These are phyloP conservation scores for Sporothrix globosa DNA, from an alignment of 2,329 filamentous ascomycete species.

Conservation along the genomic window DNA sequence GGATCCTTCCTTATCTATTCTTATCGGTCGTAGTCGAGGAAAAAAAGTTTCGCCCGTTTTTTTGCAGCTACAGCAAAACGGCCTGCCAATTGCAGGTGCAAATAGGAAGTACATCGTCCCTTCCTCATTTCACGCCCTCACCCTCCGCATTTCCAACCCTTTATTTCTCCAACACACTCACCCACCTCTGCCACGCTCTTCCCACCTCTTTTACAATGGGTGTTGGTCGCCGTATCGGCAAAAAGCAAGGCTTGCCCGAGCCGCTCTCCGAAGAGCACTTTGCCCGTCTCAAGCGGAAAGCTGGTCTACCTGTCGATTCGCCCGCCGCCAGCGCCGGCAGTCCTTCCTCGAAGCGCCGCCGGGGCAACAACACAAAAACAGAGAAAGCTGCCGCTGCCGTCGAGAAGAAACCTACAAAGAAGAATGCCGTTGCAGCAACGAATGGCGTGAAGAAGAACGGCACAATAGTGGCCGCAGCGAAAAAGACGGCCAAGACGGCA, in stretches of 20 bases:
- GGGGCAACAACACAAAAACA: conserved; percentile 42
- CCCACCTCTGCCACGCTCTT: neutral
- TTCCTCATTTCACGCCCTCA: neutral
- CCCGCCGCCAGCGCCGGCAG: conserved; percentile 50
- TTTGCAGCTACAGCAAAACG: neutral
- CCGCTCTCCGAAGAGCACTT: conserved; percentile 79
- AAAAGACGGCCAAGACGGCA: conserved; percentile 39
- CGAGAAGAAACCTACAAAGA: conserved; percentile 39
- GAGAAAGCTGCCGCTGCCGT: conserved; percentile 41
- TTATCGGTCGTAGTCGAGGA: conserved; percentile 31
- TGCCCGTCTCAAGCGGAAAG: conserved; percentile 83
- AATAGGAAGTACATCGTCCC: neutral
- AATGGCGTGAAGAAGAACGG: conserved; percentile 41
- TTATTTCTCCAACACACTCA: neutral
- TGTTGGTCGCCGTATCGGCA: conserved; percentile 80
- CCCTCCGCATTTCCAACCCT: neutral
- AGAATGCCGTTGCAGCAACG: conserved; percentile 40
- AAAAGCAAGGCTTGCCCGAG: conserved; percentile 88
- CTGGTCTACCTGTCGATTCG: conserved; percentile 66
- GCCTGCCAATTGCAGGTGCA: neutral
- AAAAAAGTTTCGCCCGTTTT: conserved; percentile 32
- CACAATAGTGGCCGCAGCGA: conserved; percentile 28
- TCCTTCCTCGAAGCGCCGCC: conserved; percentile 62
- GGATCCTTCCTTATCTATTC: conserved; percentile 30
- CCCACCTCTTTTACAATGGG: conserved; percentile 65